Evolutionary conservation across 305 asterid genomes (phyloP).

Genomic region (Fraxinus velutina): DNA sequence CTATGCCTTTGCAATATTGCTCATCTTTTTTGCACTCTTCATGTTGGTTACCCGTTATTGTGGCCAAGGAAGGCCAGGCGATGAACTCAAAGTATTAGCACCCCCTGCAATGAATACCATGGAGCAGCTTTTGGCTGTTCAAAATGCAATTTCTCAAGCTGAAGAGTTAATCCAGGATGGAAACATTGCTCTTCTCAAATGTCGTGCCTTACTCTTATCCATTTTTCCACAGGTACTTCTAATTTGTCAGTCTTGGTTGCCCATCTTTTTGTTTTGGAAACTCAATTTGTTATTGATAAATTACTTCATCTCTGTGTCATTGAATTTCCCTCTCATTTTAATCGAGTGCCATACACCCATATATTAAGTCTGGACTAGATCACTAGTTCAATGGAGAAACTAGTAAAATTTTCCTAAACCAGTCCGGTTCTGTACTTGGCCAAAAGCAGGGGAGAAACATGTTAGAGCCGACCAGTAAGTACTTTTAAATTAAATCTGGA

Average conservation of each 20-base stretch:
- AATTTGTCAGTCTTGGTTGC: neutral
- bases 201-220: conserved; percentile 72
- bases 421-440: neutral
- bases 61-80: conserved; percentile 55
- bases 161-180: conserved; percentile 89
- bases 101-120: conserved; percentile 83
- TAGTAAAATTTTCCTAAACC: neutral
- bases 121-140: conserved; percentile 97
- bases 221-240: conserved; percentile 80
- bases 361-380: neutral
- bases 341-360: neutral
- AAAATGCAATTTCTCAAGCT: conserved; percentile 76
- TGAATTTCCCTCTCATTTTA: neutral
- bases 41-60: conserved; percentile 62
- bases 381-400: neutral
- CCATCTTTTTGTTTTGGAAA: conserved; percentile 2
- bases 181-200: conserved; percentile 69
- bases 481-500: neutral
- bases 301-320: neutral
- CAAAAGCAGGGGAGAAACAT: neutral
- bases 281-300: neutral
- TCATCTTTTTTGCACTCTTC: conserved; percentile 56
- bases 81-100: conserved; percentile 67
- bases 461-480: neutral
- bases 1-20: conserved; percentile 45